phyloP scores from a whole-genome alignment of 352 stramenopile genomes.

The Pythium utonaiense region DNA sequence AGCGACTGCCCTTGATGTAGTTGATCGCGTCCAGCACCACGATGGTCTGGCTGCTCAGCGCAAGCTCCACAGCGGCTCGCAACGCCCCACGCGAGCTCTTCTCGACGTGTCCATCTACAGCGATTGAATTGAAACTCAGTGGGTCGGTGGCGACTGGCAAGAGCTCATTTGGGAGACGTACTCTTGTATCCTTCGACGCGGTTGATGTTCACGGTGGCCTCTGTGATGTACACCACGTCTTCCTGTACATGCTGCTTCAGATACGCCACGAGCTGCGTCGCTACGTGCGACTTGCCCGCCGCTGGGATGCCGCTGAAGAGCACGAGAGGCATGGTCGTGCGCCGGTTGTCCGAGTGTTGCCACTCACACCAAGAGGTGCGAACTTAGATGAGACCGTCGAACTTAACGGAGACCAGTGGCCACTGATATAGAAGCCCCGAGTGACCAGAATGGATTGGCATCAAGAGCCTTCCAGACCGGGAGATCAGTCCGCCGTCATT shows the following conservation, averaged over 20 bases:
- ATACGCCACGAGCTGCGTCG: slow-evolving; percentile 44
- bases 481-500: no score
- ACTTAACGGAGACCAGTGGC: no score
- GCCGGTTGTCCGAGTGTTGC: slow-evolving; percentile 19
- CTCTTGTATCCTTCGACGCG: slow-evolving; percentile 55
- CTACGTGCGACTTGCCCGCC: slow-evolving; percentile 61
- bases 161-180: no score
- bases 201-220: slow-evolving; percentile 58
- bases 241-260: slow-evolving; percentile 37
- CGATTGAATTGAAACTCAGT: no score
- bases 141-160: no score
- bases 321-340: slow-evolving; percentile 82
- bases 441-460: no score
- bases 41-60: slow-evolving; percentile 60
- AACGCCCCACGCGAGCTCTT: slow-evolving; percentile 70
- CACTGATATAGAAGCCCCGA: no score
- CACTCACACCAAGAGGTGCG: slow-evolving; percentile 1
- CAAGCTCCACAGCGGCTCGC: slow-evolving; percentile 58
- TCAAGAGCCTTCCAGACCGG: no score
- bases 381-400: slow-evolving; percentile 4
- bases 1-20: slow-evolving; percentile 95
- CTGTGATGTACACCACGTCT: slow-evolving; percentile 55
- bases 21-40: slow-evolving; percentile 93
- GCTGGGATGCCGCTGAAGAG: slow-evolving; percentile 67
- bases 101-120: slow-evolving; percentile 44